These are phyloP conservation scores for Arthrobotrys sinensis DNA, from an alignment of 2,329 filamentous ascomycete species.

Conservation along the genomic window DNA sequence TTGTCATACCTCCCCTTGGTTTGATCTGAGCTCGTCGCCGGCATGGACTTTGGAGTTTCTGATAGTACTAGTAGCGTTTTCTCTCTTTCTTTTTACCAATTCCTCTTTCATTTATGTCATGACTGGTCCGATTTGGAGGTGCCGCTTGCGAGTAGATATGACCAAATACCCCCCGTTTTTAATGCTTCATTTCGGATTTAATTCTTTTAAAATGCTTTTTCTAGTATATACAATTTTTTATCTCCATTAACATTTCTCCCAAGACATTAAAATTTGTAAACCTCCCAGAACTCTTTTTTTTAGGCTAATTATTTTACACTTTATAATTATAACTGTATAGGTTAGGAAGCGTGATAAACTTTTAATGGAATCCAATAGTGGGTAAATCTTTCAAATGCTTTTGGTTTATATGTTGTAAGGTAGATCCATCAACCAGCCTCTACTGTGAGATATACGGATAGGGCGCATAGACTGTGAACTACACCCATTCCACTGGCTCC, in stretches of 20 bases:
- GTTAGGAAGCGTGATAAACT: slow-evolving; percentile 7
- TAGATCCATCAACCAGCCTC: background rate
- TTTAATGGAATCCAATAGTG: slow-evolving; percentile 1
- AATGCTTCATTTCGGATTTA: slow-evolving; percentile 1
- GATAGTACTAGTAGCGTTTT: slow-evolving; percentile 25
- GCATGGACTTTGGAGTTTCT: slow-evolving; percentile 62
- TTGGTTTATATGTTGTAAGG: background rate
- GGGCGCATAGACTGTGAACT: slow-evolving; percentile 46
- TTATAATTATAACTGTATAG: slow-evolving; percentile 7
- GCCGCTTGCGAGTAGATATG: slow-evolving; percentile 15
- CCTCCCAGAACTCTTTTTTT: background rate
- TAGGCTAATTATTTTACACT: slow-evolving; percentile 1
- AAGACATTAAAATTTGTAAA: background rate
- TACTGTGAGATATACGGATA: background rate
- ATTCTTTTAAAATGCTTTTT: slow-evolving; percentile 27
- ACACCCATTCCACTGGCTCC: slow-evolving; percentile 79
- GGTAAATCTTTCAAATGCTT: background rate
- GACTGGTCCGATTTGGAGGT: background rate
- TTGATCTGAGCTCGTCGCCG: slow-evolving; percentile 34
- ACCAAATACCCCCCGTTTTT: slow-evolving; percentile 22
- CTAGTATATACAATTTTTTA: slow-evolving; percentile 23
- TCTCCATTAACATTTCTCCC: slow-evolving; percentile 7
- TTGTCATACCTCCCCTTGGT: slow-evolving; percentile 1
- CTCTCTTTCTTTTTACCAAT: background rate
- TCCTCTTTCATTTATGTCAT: background rate